phyloP scores from a whole-genome alignment of 176 grass and related monocot genomes.

The Secale cereale region DNA sequence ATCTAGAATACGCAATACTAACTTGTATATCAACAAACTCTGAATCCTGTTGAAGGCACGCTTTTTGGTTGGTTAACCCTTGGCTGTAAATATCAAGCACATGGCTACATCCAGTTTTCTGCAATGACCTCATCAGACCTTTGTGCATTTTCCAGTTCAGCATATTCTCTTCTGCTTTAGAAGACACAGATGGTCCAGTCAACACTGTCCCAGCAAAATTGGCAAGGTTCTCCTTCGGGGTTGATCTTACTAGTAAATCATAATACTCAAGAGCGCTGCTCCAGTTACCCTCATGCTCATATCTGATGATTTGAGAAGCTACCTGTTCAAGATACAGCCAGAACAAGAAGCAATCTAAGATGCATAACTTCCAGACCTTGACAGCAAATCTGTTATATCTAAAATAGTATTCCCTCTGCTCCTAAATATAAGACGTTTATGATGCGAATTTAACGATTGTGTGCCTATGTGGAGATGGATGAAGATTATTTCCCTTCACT shows the following conservation, averaged over 20 bases:
- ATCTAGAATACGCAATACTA: conserved; percentile 19
- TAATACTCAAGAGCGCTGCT: conserved; percentile 84
- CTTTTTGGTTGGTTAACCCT: conserved; percentile 67
- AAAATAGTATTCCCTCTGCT: neutral
- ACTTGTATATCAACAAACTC: conserved; percentile 96
- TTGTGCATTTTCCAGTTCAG: conserved; percentile 78
- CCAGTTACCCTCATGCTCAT: conserved; percentile 95
- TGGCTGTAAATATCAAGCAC: conserved; percentile 87
- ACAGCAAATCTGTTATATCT: neutral
- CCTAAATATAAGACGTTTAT: neutral
- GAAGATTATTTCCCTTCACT: neutral
- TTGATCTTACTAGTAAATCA: conserved; percentile 90
- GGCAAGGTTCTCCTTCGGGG: conserved; percentile 30
- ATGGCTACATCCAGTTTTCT: conserved; percentile 98
- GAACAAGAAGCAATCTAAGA: conserved; percentile 19
- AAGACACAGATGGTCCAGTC: conserved; percentile 37
- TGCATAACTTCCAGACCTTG: neutral
- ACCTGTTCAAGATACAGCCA: conserved; percentile 50
- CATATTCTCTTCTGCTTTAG: conserved; percentile 43
- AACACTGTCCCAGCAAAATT: conserved; percentile 25
- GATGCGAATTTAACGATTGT: neutral
- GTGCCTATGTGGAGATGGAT: neutral
- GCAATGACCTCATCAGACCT: conserved; percentile 91
- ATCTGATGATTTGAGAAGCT: conserved; percentile 79
- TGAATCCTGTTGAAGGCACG: conserved; percentile 62